Evolutionary conservation across 2,329 filamentous ascomycete genomes (phyloP), one percentile per base, ranked within the genome.

Genomic region (Botrytis pseudocinerea): DNA sequence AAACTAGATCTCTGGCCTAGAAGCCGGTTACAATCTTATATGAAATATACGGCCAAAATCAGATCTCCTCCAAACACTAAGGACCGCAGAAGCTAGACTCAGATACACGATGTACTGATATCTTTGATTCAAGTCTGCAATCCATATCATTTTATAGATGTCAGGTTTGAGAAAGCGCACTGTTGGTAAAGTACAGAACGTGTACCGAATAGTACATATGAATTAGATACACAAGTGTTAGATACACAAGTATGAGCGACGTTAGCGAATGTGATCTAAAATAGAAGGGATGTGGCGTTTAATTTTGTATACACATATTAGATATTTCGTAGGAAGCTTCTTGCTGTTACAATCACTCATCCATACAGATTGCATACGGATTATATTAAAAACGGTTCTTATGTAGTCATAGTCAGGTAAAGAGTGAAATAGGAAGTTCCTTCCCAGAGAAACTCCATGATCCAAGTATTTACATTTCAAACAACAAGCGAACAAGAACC

Each of bases 351-450:
- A n/a, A n/a, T 8, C 25, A n/a, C 25, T 25, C 48, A n/a, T 54
- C 0, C 48, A n/a, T 7, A 14, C 2, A 25, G 25, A 16, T 6
- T 54, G 12, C 5, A 16, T 12, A 54, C 48, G n/a, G 48, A 54
- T 6, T 54, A 0, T 54, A n/a, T n/a, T 7, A 6, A 2, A n/a
- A 2, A n/a, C 2, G 4, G 25, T n/a, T 54, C 12, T 0, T n/a
- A n/a, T 6, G 48, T 2, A 54, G 25, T n/a, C 12, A 16, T 10
- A 12, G 25, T 12, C 25, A n/a, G 2, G 12, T 12, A n/a, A 8
- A 7, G n/a, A 10, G 2, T 54, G 12, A 12, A 54, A 54, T 5
- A 3, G 48, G 25, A 54, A 4, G 5, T n/a, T n/a, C 2, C 5
- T 54, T 51, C 10, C 46, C 5, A 0, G 22, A n/a, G 38, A 38